These are phyloP conservation scores for Hypsizygus marmoreus DNA, from an alignment of 768 basidiomycete species.

Conservation along the genomic window DNA sequence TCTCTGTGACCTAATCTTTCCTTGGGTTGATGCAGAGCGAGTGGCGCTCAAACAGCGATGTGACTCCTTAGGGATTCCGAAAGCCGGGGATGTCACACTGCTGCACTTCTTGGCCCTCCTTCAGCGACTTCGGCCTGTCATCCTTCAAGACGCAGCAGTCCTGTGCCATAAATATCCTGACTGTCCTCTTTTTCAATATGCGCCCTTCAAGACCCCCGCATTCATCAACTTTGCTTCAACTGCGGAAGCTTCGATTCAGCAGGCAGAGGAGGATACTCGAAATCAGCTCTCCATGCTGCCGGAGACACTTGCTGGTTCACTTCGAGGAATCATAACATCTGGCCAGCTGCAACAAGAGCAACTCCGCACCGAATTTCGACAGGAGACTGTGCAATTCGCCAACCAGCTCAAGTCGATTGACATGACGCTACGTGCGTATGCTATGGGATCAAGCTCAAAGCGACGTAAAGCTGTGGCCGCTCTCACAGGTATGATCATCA, in stretches of 20 bases:
- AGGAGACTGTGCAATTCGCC: not conserved
- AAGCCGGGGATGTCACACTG: conserved; percentile 27
- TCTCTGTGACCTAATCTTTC: conserved; percentile 21
- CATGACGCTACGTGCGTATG: not conserved
- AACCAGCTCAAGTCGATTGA: conserved; percentile 1
- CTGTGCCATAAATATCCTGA: conserved; percentile 2
- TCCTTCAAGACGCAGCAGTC: not conserved
- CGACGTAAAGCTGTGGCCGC: not conserved
- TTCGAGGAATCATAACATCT: conserved; percentile 1
- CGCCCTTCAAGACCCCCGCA: not conserved
- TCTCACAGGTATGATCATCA: not conserved
- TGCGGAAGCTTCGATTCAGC: not conserved
- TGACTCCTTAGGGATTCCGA: not conserved
- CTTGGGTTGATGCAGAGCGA: conserved; percentile 26
- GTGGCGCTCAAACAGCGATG: conserved; percentile 4
- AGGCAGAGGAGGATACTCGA: too few relatives aligned
- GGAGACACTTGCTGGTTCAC: not conserved
- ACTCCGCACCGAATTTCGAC: not conserved
- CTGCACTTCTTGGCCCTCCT: conserved; percentile 19
- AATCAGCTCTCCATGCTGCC: not conserved
- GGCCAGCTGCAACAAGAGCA: not conserved
- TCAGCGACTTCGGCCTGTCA: not conserved
- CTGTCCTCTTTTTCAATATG: not conserved
- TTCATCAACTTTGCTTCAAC: not conserved
- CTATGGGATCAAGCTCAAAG: not conserved